A percentile compares a stretch with the other conserved stretches of the same genome.
Conservation (phyloP, 495 filamentous ascomycete genomes). For the Aspergillus cavernicola region DNA sequence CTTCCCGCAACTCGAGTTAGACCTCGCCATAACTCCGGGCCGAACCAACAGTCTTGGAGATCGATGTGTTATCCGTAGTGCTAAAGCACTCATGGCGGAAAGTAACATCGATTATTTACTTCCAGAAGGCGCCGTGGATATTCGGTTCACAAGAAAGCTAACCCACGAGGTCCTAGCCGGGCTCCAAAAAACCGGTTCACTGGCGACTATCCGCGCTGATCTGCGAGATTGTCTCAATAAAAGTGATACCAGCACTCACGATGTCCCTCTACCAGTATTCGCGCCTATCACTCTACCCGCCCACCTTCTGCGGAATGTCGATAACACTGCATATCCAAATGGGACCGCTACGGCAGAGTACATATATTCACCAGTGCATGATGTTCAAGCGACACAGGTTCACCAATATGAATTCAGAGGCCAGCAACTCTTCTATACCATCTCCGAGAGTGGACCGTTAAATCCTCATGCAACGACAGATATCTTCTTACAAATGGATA, state of each 20-base stretch:
- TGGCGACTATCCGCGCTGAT: conserved; percentile 19
- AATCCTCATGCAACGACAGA: conserved; percentile 25
- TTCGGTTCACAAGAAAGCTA: conserved; percentile 39
- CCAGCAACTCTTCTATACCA: conserved; percentile 28
- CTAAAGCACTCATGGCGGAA: conserved; percentile 28
- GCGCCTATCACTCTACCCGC: conserved; percentile 30
- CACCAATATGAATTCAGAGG: conserved; percentile 30
- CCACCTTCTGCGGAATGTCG: background rate
- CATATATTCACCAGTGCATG: conserved; percentile 31
- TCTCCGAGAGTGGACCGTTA: conserved; percentile 34
- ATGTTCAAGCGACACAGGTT: conserved; percentile 23
- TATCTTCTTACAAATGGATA: conserved; percentile 28
- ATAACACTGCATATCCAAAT: background rate
- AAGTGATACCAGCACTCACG: background rate
- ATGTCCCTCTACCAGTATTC: conserved; percentile 27
- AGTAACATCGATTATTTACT: conserved; percentile 41
- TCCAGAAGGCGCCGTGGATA: conserved; percentile 37
- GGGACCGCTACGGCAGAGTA: conserved; percentile 29
- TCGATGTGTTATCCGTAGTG: conserved; percentile 20
- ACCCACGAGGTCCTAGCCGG: conserved; percentile 24
- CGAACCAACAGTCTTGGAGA: background rate
- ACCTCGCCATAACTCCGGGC: conserved; percentile 15
- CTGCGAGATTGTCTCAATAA: conserved; percentile 19
- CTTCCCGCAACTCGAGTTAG: conserved; percentile 37
- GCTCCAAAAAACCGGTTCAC: background rate